Evolutionary conservation across 352 stramenopile genomes (phyloP), one percentile per base, ranked within the genome.

Genomic region (Phytophthora hybrid): DNA sequence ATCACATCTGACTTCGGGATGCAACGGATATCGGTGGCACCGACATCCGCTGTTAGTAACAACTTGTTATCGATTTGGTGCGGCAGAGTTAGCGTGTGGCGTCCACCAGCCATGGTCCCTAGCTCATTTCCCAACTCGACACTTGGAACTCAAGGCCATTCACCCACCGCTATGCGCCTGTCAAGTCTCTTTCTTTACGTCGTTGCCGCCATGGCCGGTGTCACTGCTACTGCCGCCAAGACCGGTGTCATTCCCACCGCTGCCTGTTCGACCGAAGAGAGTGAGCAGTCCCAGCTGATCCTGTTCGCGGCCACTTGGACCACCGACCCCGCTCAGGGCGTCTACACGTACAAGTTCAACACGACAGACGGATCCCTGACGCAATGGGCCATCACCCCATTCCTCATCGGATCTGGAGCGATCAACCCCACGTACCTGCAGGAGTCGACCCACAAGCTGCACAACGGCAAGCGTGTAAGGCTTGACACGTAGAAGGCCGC

Each of bases 391-490:
- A 72, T 84, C 21, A 69, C 66, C 8, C 53, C 66, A 34, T 59
- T 82, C 18, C 85, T 84, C 53, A 59, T 71, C 23, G 55, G 54
- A 0, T 32, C 54, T 3, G 64, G 64, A 41, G 64, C 32, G 8
- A 71, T 84, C 60, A 94, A 94, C 63, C 85, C 87, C 37, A 86
- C 71, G 5, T 92, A 83, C 65, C 56, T 94, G 34, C 64, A 68
- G 34, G 68, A 74, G 63, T 79, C 75, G 11, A 31, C 46, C 23
- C 69, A 39, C 6, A 66, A 73, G 18, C 23, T 63, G 10, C 32
- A 67, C 59, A 16, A 69, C 5, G 66, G 59, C 21, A 69, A 74
- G 11, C n/a, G n/a, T n/a, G n/a, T n/a, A n/a, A n/a, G n/a, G n/a
- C n/a, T n/a, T n/a, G n/a, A n/a, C n/a, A n/a, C n/a, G n/a, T n/a